Evolutionary conservation across 495 filamentous ascomycete species (phyloP).

Genomic region (Penicillium soppii): DNA sequence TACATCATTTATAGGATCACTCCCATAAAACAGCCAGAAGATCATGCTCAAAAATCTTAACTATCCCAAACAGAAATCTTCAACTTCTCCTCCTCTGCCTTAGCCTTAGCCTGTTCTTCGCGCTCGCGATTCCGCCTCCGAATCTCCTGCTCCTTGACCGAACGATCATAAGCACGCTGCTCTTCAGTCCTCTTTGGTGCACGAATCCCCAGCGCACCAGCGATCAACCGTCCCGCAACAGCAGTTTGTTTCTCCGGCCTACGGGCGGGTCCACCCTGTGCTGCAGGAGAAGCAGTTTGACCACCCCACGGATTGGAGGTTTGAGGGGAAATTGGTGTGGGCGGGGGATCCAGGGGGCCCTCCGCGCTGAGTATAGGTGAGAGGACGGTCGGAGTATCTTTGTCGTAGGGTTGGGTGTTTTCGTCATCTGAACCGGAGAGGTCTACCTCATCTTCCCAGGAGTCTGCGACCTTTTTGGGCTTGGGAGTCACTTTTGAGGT

Average conservation of each 20-base stretch:
- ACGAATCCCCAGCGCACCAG: constrained; percentile 78
- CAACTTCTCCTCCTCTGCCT: constrained; percentile 67
- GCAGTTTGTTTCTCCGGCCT: constrained; percentile 91
- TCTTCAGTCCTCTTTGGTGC: constrained; percentile 83
- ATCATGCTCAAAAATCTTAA: constrained; percentile 34
- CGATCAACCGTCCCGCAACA: constrained; percentile 86
- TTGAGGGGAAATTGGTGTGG: constrained; percentile 59
- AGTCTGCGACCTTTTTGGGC: constrained; percentile 62
- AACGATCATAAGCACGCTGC: constrained; percentile 80
- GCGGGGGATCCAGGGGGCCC: constrained; percentile 53
- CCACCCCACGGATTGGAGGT: constrained; percentile 27
- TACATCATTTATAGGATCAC: constrained; percentile 5
- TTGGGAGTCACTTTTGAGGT: constrained; percentile 31
- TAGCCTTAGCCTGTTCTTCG: constrained; percentile 59
- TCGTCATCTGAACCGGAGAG: constrained; percentile 38
- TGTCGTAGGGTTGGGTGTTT: constrained; percentile 17
- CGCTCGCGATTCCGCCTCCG: constrained; percentile 72
- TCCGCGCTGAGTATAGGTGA: constrained; percentile 38
- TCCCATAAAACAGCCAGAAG: constrained; percentile 5
- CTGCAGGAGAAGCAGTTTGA: constrained; percentile 13
- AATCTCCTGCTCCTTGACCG: constrained; percentile 81
- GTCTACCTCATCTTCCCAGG: constrained; percentile 78
- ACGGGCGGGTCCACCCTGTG: constrained; percentile 23
- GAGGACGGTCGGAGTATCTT: constrained; percentile 15
- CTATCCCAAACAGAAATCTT: constrained; percentile 83